Evolutionary conservation across 768 basidiomycete genomes (phyloP).

Genomic region (Mycena epipterygia): DNA sequence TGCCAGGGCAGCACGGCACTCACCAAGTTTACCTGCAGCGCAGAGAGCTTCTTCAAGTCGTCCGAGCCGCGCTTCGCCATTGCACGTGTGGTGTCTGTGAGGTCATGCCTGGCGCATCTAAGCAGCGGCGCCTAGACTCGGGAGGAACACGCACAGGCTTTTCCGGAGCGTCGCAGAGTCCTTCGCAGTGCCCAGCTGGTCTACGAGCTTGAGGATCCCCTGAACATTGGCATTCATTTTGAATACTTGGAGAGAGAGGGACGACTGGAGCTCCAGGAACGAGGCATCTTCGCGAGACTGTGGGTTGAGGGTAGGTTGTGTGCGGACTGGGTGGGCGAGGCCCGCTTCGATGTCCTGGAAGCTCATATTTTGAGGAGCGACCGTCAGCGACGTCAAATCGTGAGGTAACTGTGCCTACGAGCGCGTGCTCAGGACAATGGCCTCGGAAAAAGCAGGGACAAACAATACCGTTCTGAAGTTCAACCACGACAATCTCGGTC

Average conservation of each 20-base stretch:
- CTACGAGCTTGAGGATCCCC: conserved; percentile 95
- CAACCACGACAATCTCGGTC: too few relatives aligned
- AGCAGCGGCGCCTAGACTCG: neutral
- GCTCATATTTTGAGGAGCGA: conserved; percentile 54
- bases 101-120: conserved; percentile 76
- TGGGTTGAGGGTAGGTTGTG: conserved; percentile 49
- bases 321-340: conserved; percentile 50
- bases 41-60: conserved; percentile 90
- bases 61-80: conserved; percentile 96
- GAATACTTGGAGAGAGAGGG: conserved; percentile 93
- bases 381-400: too few relatives aligned
- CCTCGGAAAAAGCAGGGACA: too few relatives aligned
- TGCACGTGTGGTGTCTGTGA: conserved; percentile 93
- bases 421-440: too few relatives aligned
- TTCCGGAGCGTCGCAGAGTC: conserved; percentile 87
- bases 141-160: conserved; percentile 75
- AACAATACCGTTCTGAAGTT: too few relatives aligned
- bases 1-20: conserved; percentile 36
- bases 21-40: conserved; percentile 74
- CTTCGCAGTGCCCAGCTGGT: conserved; percentile 88
- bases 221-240: conserved; percentile 99
- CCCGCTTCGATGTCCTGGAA: conserved; percentile 71
- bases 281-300: conserved; percentile 76
- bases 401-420: too few relatives aligned
- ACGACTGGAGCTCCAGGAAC: conserved; percentile 82